Conservation (phyloP, 208 protist species). For the Trypanosoma theileri region DNA sequence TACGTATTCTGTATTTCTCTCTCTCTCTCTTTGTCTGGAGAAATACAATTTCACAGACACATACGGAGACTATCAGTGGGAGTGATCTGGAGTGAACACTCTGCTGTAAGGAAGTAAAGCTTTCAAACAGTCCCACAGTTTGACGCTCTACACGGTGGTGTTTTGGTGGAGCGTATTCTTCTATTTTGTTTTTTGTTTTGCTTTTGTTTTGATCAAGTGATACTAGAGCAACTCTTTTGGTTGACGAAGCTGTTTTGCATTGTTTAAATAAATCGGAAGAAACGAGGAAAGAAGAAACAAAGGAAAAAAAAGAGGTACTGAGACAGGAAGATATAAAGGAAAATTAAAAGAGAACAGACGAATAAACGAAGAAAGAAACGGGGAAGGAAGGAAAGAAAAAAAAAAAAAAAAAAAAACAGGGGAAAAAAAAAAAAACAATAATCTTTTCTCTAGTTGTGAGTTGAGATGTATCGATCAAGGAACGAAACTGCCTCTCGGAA, state of each 20-base stretch:
- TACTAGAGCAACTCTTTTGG: too few relatives aligned
- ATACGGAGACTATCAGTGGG: too few relatives aligned
- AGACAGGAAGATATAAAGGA: conserved; percentile 14
- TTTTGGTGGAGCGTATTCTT: too few relatives aligned
- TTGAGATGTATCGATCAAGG: conserved; percentile 15
- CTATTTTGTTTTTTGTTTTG: too few relatives aligned
- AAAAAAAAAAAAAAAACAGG: conserved; percentile 2
- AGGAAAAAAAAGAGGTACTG: conserved; percentile 12
- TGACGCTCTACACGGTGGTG: too few relatives aligned
- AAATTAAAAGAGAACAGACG: conserved; percentile 12
- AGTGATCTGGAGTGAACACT: too few relatives aligned
- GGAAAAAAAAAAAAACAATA: neutral
- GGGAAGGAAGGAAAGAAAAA: conserved; percentile 5
- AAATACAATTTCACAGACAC: too few relatives aligned
- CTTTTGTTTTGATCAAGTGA: too few relatives aligned
- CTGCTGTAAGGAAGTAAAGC: too few relatives aligned
- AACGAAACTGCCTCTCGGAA: conserved; percentile 5
- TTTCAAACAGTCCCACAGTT: too few relatives aligned
- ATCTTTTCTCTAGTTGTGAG: conserved; percentile 10
- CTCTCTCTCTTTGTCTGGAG: too few relatives aligned
- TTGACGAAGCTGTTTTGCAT: conserved; percentile 18
- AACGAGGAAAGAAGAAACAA: conserved; percentile 27
- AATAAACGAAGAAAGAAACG: conserved; percentile 16
- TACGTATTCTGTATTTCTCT: too few relatives aligned
- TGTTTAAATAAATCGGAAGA: conserved; percentile 1